phyloP scores from a whole-genome alignment of 345 rosid genomes.

The Brassica cretica region DNA sequence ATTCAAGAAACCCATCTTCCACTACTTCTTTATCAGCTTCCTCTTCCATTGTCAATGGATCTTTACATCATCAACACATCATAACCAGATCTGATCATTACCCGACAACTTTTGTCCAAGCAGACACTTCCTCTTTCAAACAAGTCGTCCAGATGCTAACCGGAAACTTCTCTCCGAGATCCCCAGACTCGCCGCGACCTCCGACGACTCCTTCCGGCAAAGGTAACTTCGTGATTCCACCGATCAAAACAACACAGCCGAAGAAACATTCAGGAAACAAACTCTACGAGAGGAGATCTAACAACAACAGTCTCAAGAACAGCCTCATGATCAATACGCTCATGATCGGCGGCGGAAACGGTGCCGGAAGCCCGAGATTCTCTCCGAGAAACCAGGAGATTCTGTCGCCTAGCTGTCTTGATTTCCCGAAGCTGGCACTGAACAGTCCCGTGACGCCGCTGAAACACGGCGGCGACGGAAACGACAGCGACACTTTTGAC shows the following conservation, averaged over 20 bases:
- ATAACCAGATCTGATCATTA: conserved; percentile 89
- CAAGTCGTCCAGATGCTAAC: conserved; percentile 97
- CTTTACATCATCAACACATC: conserved; percentile 51
- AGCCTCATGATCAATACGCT: conserved; percentile 87
- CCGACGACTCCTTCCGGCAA: conserved; percentile 32
- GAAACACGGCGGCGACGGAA: conserved; percentile 34
- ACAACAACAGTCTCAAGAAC: conserved; percentile 61
- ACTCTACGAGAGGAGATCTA: conserved; percentile 87
- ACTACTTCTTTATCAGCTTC: conserved; percentile 33
- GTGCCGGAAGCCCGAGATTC: conserved; percentile 44
- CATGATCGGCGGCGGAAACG: conserved; percentile 43
- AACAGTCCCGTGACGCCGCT: conserved; percentile 90
- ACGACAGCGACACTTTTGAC: conserved; percentile 59
- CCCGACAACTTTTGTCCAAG: conserved; percentile 95
- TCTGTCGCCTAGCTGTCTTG: conserved; percentile 90
- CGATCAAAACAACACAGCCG: conserved; percentile 56
- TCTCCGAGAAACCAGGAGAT: conserved; percentile 76
- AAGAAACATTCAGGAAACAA: conserved; percentile 57
- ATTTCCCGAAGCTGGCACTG: conserved; percentile 83
- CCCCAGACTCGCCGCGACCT: conserved; percentile 45
- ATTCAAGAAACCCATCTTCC: conserved; percentile 49
- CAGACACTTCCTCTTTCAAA: conserved; percentile 83
- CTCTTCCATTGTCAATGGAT: conserved; percentile 39
- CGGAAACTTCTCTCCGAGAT: conserved; percentile 54
- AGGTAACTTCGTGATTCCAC: conserved; percentile 59